Evolutionary conservation across 1,284 basidiomycete genomes (phyloP).

Genomic region (Sphaerobolus stellatus): DNA sequence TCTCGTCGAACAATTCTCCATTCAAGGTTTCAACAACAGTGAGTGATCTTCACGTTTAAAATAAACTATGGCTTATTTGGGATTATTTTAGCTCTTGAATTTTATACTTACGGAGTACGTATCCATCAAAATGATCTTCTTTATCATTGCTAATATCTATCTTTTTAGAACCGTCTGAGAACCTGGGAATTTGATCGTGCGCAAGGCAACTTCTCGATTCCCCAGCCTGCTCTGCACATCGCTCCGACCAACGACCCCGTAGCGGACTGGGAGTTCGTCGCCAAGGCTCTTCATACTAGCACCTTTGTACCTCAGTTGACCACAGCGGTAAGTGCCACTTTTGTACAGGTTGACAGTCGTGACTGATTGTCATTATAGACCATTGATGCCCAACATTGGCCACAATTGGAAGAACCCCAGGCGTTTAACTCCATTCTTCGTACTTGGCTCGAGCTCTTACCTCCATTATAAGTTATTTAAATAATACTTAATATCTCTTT

Average conservation of each 20-base stretch:
- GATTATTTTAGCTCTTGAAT: constrained; percentile 46
- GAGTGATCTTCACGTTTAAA: constrained; percentile 23
- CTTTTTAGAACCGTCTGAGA: constrained; percentile 47
- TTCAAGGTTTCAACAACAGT: constrained; percentile 62
- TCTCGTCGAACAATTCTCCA: constrained; percentile 56
- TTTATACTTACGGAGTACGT: constrained; percentile 52
- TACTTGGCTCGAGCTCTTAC: constrained; percentile 38
- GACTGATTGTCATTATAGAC: constrained; percentile 30
- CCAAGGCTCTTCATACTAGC: constrained; percentile 42
- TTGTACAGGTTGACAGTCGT: constrained; percentile 6
- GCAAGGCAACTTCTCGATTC: constrained; percentile 59
- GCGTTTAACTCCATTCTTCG: constrained; percentile 47
- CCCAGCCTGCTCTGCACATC: constrained; percentile 56
- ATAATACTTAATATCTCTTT: background rate
- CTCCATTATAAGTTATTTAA: background rate
- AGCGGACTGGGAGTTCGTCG: constrained; percentile 53
- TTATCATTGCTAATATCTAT: background rate
- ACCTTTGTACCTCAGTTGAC: constrained; percentile 52
- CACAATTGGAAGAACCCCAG: constrained; percentile 55
- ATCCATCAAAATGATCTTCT: background rate
- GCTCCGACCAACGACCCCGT: constrained; percentile 64
- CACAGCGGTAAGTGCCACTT: constrained; percentile 41
- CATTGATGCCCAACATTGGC: constrained; percentile 56
- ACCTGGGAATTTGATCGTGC: constrained; percentile 50
- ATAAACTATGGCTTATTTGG: background rate